A percentile compares a stretch with the other conserved stretches of the same genome.
These are phyloP conservation scores for Malbranchea zuffiana DNA, from an alignment of 2,329 filamentous ascomycete genomes.

Conservation along the genomic window DNA sequence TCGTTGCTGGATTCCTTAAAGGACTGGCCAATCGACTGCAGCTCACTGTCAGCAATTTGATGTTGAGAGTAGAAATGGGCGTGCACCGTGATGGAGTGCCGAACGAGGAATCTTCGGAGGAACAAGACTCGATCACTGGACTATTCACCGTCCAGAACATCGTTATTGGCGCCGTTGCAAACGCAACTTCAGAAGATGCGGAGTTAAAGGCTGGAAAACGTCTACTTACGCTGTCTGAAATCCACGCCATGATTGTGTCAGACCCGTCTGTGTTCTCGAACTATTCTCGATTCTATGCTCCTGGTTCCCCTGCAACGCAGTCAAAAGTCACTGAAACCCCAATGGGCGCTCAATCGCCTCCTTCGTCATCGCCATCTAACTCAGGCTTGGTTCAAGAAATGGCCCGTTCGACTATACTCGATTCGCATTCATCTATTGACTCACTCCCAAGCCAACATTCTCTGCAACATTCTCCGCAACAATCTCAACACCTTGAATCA, in stretches of 20 bases:
- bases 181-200: conserved; percentile 17
- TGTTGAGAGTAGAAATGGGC: conserved; percentile 42
- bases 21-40: conserved; percentile 48
- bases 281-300: conserved; percentile 28
- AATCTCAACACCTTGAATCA: conserved; percentile 18
- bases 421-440: conserved; percentile 14
- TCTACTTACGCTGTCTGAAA: conserved; percentile 34
- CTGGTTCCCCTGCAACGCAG: conserved; percentile 21
- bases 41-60: conserved; percentile 43
- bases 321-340: conserved; percentile 24
- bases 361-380: conserved; percentile 19
- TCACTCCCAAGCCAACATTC: conserved; percentile 10
- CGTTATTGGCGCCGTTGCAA: conserved; percentile 25
- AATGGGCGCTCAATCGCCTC: conserved; percentile 18
- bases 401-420: conserved; percentile 32
- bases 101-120: conserved; percentile 26
- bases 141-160: conserved; percentile 28
- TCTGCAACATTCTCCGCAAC: conserved; percentile 2
- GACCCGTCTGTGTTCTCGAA: conserved; percentile 40
- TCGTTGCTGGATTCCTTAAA: conserved; percentile 49
- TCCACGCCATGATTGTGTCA: conserved; percentile 38
- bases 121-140: conserved; percentile 28
- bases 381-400: conserved; percentile 23
- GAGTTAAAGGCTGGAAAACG: conserved; percentile 31
- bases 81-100: conserved; percentile 30